Base-by-base conservation (phyloP, 306 rosid species). In the Castanospermum australe region DNA sequence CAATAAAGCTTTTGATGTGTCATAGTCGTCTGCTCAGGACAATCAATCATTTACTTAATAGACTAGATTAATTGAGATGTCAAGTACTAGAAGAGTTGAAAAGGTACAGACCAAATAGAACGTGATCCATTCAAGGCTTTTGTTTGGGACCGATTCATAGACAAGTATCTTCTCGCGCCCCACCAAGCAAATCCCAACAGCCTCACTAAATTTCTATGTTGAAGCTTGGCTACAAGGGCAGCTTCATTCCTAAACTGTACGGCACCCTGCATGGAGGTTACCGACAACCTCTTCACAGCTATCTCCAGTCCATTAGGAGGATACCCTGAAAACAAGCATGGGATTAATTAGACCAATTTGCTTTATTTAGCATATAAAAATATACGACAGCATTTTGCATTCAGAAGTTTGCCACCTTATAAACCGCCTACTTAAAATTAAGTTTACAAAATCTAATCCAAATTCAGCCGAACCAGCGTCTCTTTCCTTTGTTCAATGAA, bases 231-330 rank as follows among this genome's bases (percentile, higher is more conserved):
- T 45, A 91, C 85, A 68, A 91, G 84, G 41, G 75, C 18, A 71
- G 85, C 91, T 76, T 91, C 96, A 79, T 78, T 91, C 69, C 76
- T 89, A 84, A 89, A 91, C 78, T 87, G 89, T 74, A 67, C 76
- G 54, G 78, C 75, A 8, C 94, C 94, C 81, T 90, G 94, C 73
- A 78, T 57, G 4, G 94, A 92, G 22, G 73, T 83, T 47, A 67
- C 50, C 0, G 91, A 90, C 28, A 90, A 79, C 60, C 91, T 82
- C 76, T 91, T 91, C 56, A 89, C 89, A 0, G 96, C 96, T 62
- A 89, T 81, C 85, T 78, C 85, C 51, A 44, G 80, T 79, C 96
- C 89, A 45, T 89, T 71, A 9, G 59, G 35, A 91, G 77, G 21
- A 14, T 50, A 25, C 96, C 93, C 96, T 91, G 64, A 76, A 65